Base-by-base conservation (phyloP, 2,329 filamentous ascomycete species). In the Peltaster fructicola region DNA sequence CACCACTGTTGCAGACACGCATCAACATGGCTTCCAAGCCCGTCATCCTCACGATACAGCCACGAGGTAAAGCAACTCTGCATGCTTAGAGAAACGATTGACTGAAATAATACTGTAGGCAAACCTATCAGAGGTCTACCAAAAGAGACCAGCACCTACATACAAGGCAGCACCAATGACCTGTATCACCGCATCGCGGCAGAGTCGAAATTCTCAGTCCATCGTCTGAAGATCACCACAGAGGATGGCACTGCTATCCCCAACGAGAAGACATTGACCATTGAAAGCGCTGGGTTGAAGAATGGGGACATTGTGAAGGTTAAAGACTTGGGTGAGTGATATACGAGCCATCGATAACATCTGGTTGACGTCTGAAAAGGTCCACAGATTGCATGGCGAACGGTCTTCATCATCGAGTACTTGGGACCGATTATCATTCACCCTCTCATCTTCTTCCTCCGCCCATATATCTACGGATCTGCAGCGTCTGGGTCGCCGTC, bases 401-500 rank as follows among this genome's bases (percentile, higher is more conserved):
- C 80, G 32, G 85, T 95, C 51, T 98, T 85, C 61, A 58, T 93
- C 34, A 73, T 93, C 58, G 88, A 98, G 56, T 98, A 98, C 53
- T 56, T 88, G 37, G 88, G 88, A 4, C 88, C 88, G 5, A 66
- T 95, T 43, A 55, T 93, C 43, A 77, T 95, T 56, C 84, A 93
- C 57, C 67, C 69, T 21, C 59, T 79, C 40, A 61, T 82, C 50
- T 72, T 67, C 51, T 53, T 65, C 38, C 59, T 78, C 27, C 77
- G 82, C 23, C 70, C 76, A 13, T 71, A 75, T 49, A 59, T 82
- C 41, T 82, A 81, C 56, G 61, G 60, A 35, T 59, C n/a, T n/a
- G n/a, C n/a, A n/a, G n/a, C n/a, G n/a, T n/a, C n/a, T n/a, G n/a
- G n/a, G n/a, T n/a, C n/a, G n/a, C 58, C 61, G 43, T 88, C 63